phyloP scores from a whole-genome alignment of 2,329 filamentous ascomycete genomes.

The Penicillium sp. region DNA sequence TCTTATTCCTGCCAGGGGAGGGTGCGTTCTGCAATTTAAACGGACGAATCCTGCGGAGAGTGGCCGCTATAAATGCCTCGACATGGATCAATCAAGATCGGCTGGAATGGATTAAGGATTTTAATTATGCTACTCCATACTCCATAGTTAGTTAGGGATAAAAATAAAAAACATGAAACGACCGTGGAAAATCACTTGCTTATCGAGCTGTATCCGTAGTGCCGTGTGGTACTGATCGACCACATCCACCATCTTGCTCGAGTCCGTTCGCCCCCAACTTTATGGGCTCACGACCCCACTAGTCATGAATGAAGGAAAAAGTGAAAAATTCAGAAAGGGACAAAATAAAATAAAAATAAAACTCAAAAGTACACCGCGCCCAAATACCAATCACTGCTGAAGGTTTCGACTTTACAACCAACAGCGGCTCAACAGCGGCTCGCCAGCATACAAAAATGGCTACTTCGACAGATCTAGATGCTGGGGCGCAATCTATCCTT shows the following conservation, averaged over 20 bases:
- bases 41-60: not conserved
- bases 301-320: not conserved
- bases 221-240: not conserved
- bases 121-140: not conserved
- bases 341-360: not conserved
- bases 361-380: not conserved
- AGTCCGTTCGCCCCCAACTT: not conserved
- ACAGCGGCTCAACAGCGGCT: not conserved
- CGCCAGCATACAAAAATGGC: not conserved
- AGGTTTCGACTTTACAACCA: not conserved
- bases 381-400: not conserved
- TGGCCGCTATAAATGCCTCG: not conserved
- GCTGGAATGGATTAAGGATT: not conserved
- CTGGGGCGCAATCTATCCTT: not conserved
- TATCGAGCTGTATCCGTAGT: not conserved
- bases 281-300: not conserved
- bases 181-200: not conserved
- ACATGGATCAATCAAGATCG: not conserved
- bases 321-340: not conserved
- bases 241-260: not conserved
- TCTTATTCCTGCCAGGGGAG: not conserved
- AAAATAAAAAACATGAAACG: conserved; percentile 1
- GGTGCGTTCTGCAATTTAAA: not conserved
- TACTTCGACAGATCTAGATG: not conserved
- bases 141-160: not conserved